Base-by-base conservation (phyloP, 768 basidiomycete genomes). In the Boletus barrowsii region DNA sequence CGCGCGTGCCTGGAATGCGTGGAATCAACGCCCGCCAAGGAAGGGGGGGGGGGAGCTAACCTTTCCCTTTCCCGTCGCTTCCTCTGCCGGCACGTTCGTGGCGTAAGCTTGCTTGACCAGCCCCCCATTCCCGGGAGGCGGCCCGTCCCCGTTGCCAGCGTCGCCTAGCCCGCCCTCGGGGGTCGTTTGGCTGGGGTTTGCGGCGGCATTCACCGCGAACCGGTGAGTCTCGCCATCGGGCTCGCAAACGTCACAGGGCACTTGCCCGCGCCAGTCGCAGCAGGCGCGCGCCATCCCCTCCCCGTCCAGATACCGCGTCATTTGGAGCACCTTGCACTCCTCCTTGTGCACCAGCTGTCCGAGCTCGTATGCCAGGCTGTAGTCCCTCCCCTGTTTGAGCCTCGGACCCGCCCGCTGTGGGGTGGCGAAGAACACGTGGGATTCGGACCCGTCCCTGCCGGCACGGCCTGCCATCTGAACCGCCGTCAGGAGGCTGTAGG, bases 391-490 rank as follows among this genome's bases (percentile, higher is more conserved):
- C 3, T 13, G 5, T 33, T 24, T 40, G 45, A 32, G 5, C 0
- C 2, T 14, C 13, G 42, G 32, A 14, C 46, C 50, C 5, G 26
- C 0, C 20, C 3, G 17, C 18, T 32, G 7, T 0, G 42, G 29
- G 14, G 46, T 51, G 13, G 32, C 53, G 0, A 55, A 51, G 32
- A 58, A 58, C 1, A 20, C 46, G 14, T 58, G 57, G 2, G 53
- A 49, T 32, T 47, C 53, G 4, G 10, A 17, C 17, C 39, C 56
- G 14, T 57, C 48, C 40, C 56, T 54, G 9, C 52, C 56, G 0
- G 56, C 56, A 1, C 49, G 26, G 7, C 56, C 56, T 5, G 24
- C 44, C 56, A 57, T 57, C 32, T 57, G 56, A 15, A 47, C 29
- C 1, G 9, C 18, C 13, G 4, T 26, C 8, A 10, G 9, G 5